Evolutionary conservation across 495 filamentous ascomycete species (phyloP).

Genomic region (Hypoxylon lienhwacheense): DNA sequence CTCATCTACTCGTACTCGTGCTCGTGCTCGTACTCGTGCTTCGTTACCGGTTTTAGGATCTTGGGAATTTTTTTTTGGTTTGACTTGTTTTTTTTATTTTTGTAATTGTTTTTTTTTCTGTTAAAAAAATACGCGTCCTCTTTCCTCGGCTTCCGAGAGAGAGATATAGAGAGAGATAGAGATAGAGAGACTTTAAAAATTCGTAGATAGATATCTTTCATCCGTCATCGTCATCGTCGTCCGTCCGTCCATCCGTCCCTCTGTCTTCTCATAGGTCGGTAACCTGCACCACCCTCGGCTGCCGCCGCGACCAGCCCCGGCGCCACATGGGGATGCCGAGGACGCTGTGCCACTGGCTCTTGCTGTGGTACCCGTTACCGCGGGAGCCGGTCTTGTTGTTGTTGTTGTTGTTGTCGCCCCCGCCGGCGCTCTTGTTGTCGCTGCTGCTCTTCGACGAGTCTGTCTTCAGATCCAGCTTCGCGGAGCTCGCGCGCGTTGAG

Average conservation of each 20-base stretch:
- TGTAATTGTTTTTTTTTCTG: too few relatives aligned
- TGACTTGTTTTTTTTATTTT: too few relatives aligned
- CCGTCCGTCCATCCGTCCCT: neutral
- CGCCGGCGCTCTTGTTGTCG: neutral
- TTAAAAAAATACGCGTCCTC: too few relatives aligned
- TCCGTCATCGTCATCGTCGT: too few relatives aligned
- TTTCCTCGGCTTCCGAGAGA: too few relatives aligned
- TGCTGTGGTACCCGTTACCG: neutral
- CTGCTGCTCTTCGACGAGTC: neutral
- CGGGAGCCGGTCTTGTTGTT: neutral
- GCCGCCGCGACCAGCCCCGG: slow-evolving; percentile 16
- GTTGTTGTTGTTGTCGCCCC: neutral
- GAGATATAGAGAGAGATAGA: too few relatives aligned
- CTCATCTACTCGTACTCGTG: too few relatives aligned
- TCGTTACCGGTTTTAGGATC: too few relatives aligned
- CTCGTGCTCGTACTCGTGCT: too few relatives aligned
- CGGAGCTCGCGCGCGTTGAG: slow-evolving; percentile 8
- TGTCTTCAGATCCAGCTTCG: neutral
- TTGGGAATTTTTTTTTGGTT: too few relatives aligned
- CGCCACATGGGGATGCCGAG: slow-evolving; percentile 20
- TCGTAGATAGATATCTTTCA: too few relatives aligned
- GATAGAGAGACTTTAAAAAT: too few relatives aligned
- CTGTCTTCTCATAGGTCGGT: neutral
- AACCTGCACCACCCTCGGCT: slow-evolving; percentile 20
- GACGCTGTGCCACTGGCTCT: slow-evolving; percentile 20